Evolutionary conservation across 2,329 filamentous ascomycete species (phyloP), one percentile per base, ranked within the genome.

Genomic region (Aspergillus neoniger): DNA sequence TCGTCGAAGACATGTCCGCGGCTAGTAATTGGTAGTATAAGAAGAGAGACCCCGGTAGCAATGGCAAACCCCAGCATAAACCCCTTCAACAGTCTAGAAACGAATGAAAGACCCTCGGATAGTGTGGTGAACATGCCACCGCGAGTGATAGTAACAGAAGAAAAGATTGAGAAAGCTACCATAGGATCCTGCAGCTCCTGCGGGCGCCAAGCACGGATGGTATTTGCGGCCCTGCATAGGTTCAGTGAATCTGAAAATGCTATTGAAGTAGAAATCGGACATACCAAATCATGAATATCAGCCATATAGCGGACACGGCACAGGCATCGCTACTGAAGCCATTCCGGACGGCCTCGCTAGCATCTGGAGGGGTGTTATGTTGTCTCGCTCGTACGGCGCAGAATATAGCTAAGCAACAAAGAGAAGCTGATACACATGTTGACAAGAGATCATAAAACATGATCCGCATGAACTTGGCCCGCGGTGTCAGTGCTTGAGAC

Each of bases 381-480:
- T 83, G 66, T 60, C 89, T 82, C 1, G 89, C 90, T 69, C 87
- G 79, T 12, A 91, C 79, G n/a, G 82, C 80, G 58, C 85, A 86
- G 78, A 85, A 91, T 7, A 90, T 76, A 23, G 86, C 84, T 8
- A 93, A 77, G 63, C 91, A 76, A 9, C 82, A 79, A 1, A 90
- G 65, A 2, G 85, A 86, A 2, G 85, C 77, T 0, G 83, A 88
- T 4, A 89, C 61, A 63, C 86, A 87, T 21, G 85, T 78, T 9
- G 82, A 79, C 8, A 71, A 38, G 3, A 88, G 58, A 63, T 88
- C 88, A 60, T 90, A 79, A 1, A 87, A 69, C 74, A 91, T 80
- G 5, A 83, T 90, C 72, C 91, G 89, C 14, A 91, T 72, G 68
- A 88, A 91, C 68, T 90, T 91, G 3, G 88, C 88, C 53, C 89